Evolutionary conservation across 2,329 filamentous ascomycete genomes (phyloP).

Genomic region (Neonectria ditissima): DNA sequence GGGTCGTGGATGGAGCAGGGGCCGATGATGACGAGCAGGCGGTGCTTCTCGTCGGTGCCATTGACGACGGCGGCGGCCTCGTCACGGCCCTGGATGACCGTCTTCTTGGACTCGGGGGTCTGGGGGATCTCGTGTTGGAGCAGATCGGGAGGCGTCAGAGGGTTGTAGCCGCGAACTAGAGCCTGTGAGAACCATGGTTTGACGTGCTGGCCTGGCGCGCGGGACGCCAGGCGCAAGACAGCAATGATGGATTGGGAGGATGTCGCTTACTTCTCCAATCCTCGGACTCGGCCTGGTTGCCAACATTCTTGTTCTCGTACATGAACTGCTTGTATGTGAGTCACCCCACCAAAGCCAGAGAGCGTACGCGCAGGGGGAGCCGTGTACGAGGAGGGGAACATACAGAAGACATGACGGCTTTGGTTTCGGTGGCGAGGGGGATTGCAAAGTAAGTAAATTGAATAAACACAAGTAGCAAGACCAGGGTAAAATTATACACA

Average conservation of each 20-base stretch:
- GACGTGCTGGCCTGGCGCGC: conserved; percentile 17
- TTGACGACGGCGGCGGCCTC: conserved; percentile 78
- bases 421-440: conserved; percentile 25
- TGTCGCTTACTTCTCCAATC: conserved; percentile 82
- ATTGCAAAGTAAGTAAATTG: conserved; percentile 11
- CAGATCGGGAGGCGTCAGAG: conserved; percentile 90
- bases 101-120: conserved; percentile 67
- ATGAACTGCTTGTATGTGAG: conserved; percentile 65
- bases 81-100: conserved; percentile 71
- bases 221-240: conserved; percentile 3
- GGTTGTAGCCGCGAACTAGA: conserved; percentile 88
- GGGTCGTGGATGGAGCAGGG: conserved; percentile 99
- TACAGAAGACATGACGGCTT: conserved; percentile 45
- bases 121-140: conserved; percentile 91
- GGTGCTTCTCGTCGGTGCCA: conserved; percentile 70
- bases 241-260: conserved; percentile 12
- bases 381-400: conserved; percentile 27
- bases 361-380: neutral
- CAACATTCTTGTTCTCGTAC: conserved; percentile 83
- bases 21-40: conserved; percentile 82
- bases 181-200: conserved; percentile 40
- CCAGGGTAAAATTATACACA: conserved; percentile 3
- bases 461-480: conserved; percentile 9
- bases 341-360: conserved; percentile 38
- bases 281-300: conserved; percentile 78